phyloP scores from a whole-genome alignment of 176 grass and related monocot species.

The Stipa capillata region DNA sequence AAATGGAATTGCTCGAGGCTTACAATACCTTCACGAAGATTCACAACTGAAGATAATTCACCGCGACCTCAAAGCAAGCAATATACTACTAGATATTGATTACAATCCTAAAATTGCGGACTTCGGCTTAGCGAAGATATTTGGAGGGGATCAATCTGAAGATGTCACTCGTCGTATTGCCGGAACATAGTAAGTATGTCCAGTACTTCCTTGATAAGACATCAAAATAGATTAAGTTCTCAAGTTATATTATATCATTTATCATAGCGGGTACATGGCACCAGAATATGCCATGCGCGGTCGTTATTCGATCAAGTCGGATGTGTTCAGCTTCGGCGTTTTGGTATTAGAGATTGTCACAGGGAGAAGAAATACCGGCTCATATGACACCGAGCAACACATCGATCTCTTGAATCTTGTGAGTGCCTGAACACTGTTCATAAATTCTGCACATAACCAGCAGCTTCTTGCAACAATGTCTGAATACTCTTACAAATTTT shows the following conservation, averaged over 20 bases:
- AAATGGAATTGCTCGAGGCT: slow-evolving; percentile 43
- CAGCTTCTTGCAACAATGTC: not conserved
- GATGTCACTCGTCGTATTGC: slow-evolving; percentile 35
- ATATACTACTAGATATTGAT: slow-evolving; percentile 17
- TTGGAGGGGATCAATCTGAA: slow-evolving; percentile 32
- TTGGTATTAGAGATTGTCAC: slow-evolving; percentile 58
- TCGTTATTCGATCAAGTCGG: slow-evolving; percentile 46
- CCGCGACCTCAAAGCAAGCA: slow-evolving; percentile 27
- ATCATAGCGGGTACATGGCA: slow-evolving; percentile 29
- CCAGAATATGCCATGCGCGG: slow-evolving; percentile 47
- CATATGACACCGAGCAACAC: not conserved
- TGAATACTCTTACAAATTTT: not conserved
- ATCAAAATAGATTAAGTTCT: not conserved
- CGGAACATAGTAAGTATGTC: slow-evolving; percentile 61
- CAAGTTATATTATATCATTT: not conserved
- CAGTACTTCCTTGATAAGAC: not conserved
- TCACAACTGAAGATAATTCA: slow-evolving; percentile 57
- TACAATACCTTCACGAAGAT: slow-evolving; percentile 72
- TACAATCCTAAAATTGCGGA: slow-evolving; percentile 60
- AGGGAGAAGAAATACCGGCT: slow-evolving; percentile 33
- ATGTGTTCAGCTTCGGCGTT: slow-evolving; percentile 59
- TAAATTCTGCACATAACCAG: not conserved
- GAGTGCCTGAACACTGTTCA: not conserved
- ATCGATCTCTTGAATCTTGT: slow-evolving; percentile 37
- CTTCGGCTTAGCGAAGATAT: slow-evolving; percentile 53